These are phyloP conservation scores for Chrysopogon serrulatus DNA, from an alignment of 176 grass and related monocot species.

Conservation along the genomic window DNA sequence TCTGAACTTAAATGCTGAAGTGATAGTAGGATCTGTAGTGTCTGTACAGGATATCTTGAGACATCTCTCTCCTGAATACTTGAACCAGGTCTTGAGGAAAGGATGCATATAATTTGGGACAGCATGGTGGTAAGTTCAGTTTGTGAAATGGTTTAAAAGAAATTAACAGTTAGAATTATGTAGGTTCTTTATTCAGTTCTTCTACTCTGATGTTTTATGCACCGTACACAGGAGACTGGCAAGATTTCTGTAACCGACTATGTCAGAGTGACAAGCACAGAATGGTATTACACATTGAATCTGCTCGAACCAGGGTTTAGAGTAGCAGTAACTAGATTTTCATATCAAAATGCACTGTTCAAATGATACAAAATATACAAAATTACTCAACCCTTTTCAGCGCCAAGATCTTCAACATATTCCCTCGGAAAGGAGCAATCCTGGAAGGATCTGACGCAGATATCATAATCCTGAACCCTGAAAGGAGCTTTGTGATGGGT, in stretches of 20 bases:
- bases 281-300: constrained; percentile 52
- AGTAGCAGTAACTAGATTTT: background rate
- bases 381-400: constrained; percentile 37
- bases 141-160: background rate
- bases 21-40: background rate
- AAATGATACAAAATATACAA: background rate
- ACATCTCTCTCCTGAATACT: constrained; percentile 9
- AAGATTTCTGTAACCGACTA: constrained; percentile 77
- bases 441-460: constrained; percentile 92
- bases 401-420: constrained; percentile 94
- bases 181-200: constrained; percentile 8
- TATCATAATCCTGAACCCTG: constrained; percentile 84
- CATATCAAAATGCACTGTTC: background rate
- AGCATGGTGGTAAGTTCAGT: constrained; percentile 87
- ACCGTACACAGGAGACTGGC: constrained; percentile 62
- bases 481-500: constrained; percentile 57
- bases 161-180: background rate
- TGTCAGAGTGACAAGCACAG: constrained; percentile 85
- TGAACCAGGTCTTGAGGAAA: constrained; percentile 81
- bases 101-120: constrained; percentile 97
- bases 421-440: constrained; percentile 83
- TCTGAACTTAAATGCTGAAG: background rate
- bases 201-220: constrained; percentile 22
- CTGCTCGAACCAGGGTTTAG: background rate
- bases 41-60: background rate